Evolutionary conservation across 257 asterid genomes (phyloP).

Genomic region (Agastache rugosa): DNA sequence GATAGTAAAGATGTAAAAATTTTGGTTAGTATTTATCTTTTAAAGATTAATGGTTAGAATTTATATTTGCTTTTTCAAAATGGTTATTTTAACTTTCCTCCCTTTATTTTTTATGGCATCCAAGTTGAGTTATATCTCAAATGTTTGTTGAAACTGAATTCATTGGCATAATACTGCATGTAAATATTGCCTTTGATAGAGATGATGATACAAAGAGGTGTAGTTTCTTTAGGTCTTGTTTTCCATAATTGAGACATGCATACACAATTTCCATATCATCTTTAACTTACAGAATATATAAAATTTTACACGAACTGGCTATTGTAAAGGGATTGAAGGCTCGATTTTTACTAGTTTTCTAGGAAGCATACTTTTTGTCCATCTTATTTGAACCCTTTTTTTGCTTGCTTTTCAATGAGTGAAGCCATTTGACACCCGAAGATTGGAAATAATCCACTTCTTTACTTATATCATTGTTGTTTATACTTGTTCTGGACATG

Average conservation of each 20-base stretch:
- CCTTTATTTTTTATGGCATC: background rate
- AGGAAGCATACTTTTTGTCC: background rate
- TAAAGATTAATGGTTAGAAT: too few relatives aligned
- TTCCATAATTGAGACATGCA: background rate
- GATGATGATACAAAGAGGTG: background rate
- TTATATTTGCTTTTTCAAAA: too few relatives aligned
- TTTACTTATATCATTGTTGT: background rate
- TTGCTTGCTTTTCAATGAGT: too few relatives aligned
- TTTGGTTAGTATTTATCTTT: too few relatives aligned
- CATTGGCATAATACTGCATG: background rate
- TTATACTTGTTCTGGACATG: background rate
- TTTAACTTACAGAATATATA: background rate
- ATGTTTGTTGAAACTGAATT: slow-evolving; percentile 16
- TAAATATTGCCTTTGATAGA: background rate
- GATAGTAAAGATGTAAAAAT: too few relatives aligned
- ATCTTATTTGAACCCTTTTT: background rate
- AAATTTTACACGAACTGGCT: background rate
- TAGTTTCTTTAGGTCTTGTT: slow-evolving; percentile 1
- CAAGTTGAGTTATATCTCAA: background rate
- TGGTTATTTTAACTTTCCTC: too few relatives aligned
- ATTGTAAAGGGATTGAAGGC: background rate
- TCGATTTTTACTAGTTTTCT: background rate
- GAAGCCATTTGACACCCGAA: too few relatives aligned
- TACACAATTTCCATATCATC: background rate
- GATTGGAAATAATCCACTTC: background rate